A percentile compares a stretch with the other conserved stretches of the same genome.
phyloP scores from a whole-genome alignment of 1,284 basidiomycete genomes.

The Fomitopsis betulina region DNA sequence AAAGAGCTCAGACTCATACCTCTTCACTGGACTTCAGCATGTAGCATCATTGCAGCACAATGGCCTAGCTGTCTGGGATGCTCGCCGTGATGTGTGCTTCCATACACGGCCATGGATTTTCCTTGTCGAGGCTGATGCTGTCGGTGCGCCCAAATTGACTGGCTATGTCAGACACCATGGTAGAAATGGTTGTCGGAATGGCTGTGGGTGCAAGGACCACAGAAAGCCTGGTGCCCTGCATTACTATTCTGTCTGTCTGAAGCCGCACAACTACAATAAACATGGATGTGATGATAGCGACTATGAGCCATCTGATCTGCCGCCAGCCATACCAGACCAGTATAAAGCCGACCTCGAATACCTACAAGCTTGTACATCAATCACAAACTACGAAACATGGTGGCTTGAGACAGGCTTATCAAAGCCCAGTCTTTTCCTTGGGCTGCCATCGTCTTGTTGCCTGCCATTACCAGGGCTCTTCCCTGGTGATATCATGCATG shows the following conservation, averaged over 20 bases:
- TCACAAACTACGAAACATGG: too few species aligned
- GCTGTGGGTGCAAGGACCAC: too few species aligned
- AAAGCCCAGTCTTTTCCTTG: slow-evolving; percentile 29
- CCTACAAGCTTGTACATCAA: too few species aligned
- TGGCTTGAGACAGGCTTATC: slow-evolving; percentile 11
- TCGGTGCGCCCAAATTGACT: slow-evolving; percentile 23
- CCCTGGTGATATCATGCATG: slow-evolving; percentile 26
- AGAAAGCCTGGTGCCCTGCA: too few species aligned
- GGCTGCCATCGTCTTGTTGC: neutral
- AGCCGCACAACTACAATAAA: too few species aligned
- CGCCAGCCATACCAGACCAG: too few species aligned
- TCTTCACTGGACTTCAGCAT: slow-evolving; percentile 21
- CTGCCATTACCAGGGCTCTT: slow-evolving; percentile 17
- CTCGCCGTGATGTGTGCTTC: neutral
- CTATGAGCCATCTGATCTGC: too few species aligned
- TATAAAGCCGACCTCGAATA: too few species aligned
- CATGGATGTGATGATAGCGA: too few species aligned
- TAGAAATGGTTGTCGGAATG: too few species aligned
- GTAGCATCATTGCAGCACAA: slow-evolving; percentile 16
- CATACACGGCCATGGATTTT: slow-evolving; percentile 14
- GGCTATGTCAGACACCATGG: slow-evolving; percentile 15
- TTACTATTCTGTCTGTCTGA: too few species aligned
- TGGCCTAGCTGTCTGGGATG: slow-evolving; percentile 19
- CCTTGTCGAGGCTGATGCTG: slow-evolving; percentile 17
- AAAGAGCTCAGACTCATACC: slow-evolving; percentile 21